Evolutionary conservation across 805 yeast genomes (phyloP), one percentile per base, ranked within the genome.

Genomic region (Lipomyces chichibuensis): DNA sequence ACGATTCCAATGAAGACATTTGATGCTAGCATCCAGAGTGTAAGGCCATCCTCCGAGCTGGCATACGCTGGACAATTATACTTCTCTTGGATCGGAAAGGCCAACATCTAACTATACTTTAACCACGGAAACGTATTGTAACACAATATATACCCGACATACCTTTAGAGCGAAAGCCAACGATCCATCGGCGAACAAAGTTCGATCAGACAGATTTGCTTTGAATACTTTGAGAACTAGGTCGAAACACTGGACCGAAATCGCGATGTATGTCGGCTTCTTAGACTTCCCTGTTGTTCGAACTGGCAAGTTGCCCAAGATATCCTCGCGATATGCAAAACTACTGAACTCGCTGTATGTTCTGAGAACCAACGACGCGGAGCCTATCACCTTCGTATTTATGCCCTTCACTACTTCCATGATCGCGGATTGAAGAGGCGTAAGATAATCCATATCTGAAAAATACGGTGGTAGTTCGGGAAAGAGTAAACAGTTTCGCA

Each of bases 401-500:
- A 20, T 57, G 27, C 46, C 49, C 2, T 77, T 74, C 29, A 93
- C 74, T 52, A 84, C 84, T 0, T 79, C 79, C 35, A 91, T 74
- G 0, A 91, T 86, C 0, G 86, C 78, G 1, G 73, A 69, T 74
- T 93, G 98, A 55, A 94, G 78, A 9, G 82, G 81, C 0, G 97
- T 85, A 62, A 87, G 85, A 29, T 83, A 84, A 23, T 77, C 73
- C 53, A 81, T 79, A 74, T 92, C 97, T 3, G 79, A 75, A 43
- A 80, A 80, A 69, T 81, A 81, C 37, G 81, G 85, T 8, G 92
- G 89, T 49, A 91, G 79, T 13, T 89, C 82, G 0, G 96, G 96
- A 75, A 89, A 92, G 53, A 90, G 80, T 0, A 90, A 85, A 65
- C 92, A 86, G 17, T 87, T 81, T 72, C 85, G 85, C 73, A 94